These are phyloP conservation scores for Oryza officinalis DNA, from an alignment of 176 grass and related monocot genomes.

Conservation along the genomic window DNA sequence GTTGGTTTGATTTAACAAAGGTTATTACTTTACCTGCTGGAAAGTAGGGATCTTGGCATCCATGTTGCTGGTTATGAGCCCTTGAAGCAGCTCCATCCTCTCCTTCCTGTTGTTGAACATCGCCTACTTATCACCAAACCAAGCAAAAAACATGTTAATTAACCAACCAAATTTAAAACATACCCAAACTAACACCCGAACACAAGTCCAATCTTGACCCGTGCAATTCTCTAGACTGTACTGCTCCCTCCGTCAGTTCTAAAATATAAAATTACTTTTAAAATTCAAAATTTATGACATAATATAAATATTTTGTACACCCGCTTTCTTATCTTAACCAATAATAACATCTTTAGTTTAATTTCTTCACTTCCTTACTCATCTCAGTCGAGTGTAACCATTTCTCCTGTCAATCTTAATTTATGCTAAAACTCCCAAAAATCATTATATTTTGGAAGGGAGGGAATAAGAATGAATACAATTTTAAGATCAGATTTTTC, in stretches of 20 bases:
- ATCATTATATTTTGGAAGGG: too few species aligned
- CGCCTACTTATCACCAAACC: slow-evolving; percentile 42
- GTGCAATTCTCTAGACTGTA: not conserved
- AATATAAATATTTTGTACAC: too few species aligned
- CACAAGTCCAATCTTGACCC: not conserved
- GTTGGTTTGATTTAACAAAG: slow-evolving; percentile 5
- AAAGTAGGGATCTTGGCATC: slow-evolving; percentile 74
- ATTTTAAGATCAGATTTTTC: not conserved
- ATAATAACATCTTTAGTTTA: too few species aligned
- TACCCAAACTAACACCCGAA: not conserved
- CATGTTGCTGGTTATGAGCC: slow-evolving; percentile 65
- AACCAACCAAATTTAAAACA: not conserved
- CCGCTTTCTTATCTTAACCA: too few species aligned
- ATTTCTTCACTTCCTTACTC: too few species aligned
- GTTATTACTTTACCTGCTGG: slow-evolving; percentile 49
- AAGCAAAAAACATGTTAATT: not conserved
- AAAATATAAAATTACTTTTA: too few species aligned
- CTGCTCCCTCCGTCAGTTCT: too few species aligned
- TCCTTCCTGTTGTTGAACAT: slow-evolving; percentile 85
- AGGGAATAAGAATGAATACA: not conserved
- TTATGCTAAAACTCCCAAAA: too few species aligned
- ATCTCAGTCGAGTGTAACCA: too few species aligned
- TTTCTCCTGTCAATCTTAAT: too few species aligned
- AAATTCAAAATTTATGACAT: too few species aligned
- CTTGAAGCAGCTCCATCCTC: slow-evolving; percentile 77